A percentile compares a stretch with the other conserved stretches of the same genome.
Conservation (phyloP, 208 protist genomes). For the Porcisia hertigi region DNA sequence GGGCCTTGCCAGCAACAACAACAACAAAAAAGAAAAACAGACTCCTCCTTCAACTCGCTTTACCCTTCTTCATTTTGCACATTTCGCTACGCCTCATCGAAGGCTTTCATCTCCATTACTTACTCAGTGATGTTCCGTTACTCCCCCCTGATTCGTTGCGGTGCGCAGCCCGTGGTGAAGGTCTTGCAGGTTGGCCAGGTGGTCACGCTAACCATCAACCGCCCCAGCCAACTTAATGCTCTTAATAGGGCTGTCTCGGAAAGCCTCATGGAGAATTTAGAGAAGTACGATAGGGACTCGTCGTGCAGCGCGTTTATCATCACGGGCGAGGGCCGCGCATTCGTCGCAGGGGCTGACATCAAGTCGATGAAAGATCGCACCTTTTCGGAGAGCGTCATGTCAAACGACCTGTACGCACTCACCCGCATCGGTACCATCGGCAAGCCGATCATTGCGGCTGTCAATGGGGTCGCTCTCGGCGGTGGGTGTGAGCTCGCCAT, state of each 20-base stretch:
- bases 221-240: slow-evolving; percentile 94
- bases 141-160: slow-evolving; percentile 37
- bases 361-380: slow-evolving; percentile 91
- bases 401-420: slow-evolving; percentile 75
- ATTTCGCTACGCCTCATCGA: not conserved
- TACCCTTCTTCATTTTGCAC: not conserved
- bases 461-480: slow-evolving; percentile 91
- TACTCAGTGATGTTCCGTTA: slow-evolving; percentile 41
- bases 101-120: not conserved
- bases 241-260: slow-evolving; percentile 85
- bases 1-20: not conserved
- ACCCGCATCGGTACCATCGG: slow-evolving; percentile 51
- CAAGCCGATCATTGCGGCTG: slow-evolving; percentile 89
- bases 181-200: slow-evolving; percentile 59
- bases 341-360: slow-evolving; percentile 97
- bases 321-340: slow-evolving; percentile 93
- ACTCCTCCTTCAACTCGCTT: not conserved
- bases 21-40: too few species aligned
- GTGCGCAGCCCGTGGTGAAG: slow-evolving; percentile 59
- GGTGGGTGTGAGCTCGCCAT: slow-evolving; percentile 94
- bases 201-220: slow-evolving; percentile 90
- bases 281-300: slow-evolving; percentile 84
- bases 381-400: slow-evolving; percentile 77
- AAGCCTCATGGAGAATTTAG: slow-evolving; percentile 64
- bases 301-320: slow-evolving; percentile 89